Evolutionary conservation across 2,329 filamentous ascomycete species (phyloP).

Genomic region (Fusarium sp.): DNA sequence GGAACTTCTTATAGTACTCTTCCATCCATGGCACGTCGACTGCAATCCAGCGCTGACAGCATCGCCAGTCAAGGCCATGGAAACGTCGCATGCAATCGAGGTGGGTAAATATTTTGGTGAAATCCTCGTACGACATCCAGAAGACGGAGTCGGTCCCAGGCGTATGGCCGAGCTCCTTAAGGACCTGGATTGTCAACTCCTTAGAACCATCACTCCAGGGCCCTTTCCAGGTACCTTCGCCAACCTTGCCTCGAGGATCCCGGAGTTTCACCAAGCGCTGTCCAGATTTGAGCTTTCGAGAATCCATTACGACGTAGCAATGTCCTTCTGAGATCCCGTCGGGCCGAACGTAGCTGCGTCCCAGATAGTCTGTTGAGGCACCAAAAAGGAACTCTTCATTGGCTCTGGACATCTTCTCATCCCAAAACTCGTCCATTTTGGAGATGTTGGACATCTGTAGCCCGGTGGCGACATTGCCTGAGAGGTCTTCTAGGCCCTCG

Average conservation of each 20-base stretch:
- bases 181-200: slow-evolving; percentile 68
- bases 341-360: background rate
- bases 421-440: slow-evolving; percentile 70
- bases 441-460: slow-evolving; percentile 77
- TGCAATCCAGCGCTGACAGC: slow-evolving; percentile 71
- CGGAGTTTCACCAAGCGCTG: background rate
- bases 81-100: slow-evolving; percentile 74
- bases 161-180: slow-evolving; percentile 65
- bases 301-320: background rate
- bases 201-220: slow-evolving; percentile 68
- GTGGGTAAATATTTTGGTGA: slow-evolving; percentile 70
- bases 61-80: slow-evolving; percentile 66
- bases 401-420: slow-evolving; percentile 42
- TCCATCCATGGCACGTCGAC: slow-evolving; percentile 73
- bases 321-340: background rate
- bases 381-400: background rate
- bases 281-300: background rate
- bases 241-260: slow-evolving; percentile 19
- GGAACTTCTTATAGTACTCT: slow-evolving; percentile 72
- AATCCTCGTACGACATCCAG: slow-evolving; percentile 70
- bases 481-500: slow-evolving; percentile 69
- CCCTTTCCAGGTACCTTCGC: slow-evolving; percentile 68
- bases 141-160: slow-evolving; percentile 71
- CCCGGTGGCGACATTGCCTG: slow-evolving; percentile 78
- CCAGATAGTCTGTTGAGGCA: background rate